These are phyloP conservation scores for Colletotrichum eremochloae DNA, from an alignment of 2,329 filamentous ascomycete species.

Conservation along the genomic window DNA sequence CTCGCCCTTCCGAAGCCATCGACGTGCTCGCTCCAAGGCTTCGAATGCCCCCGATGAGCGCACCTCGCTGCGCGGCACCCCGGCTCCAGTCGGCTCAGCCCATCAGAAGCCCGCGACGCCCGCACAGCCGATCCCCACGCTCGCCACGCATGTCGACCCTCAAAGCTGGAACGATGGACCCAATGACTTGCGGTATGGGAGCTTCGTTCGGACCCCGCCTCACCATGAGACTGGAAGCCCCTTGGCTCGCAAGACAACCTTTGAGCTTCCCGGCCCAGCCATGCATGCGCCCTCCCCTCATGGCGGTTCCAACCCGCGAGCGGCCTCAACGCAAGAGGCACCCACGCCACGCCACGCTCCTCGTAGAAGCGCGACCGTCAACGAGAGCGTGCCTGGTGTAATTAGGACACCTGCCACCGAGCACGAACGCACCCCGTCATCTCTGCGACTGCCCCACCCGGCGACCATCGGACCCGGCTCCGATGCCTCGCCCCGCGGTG, in stretches of 20 bases:
- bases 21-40: neutral
- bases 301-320: conserved; percentile 43
- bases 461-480: conserved; percentile 28
- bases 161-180: conserved; percentile 57
- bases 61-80: conserved; percentile 45
- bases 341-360: conserved; percentile 47
- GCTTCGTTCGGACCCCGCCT: conserved; percentile 62
- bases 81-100: conserved; percentile 46
- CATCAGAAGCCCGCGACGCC: conserved; percentile 42
- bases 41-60: conserved; percentile 44
- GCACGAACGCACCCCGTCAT: conserved; percentile 23
- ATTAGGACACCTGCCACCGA: conserved; percentile 1
- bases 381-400: conserved; percentile 16
- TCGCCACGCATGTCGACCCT: conserved; percentile 51
- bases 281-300: conserved; percentile 57
- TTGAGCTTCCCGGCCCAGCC: conserved; percentile 68
- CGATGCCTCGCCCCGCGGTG: conserved; percentile 25
- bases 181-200: conserved; percentile 64
- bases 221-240: conserved; percentile 46
- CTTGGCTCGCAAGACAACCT: conserved; percentile 46
- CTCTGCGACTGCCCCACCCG: conserved; percentile 28
- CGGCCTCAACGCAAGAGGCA: conserved; percentile 34
- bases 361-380: conserved; percentile 54
- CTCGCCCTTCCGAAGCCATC: conserved; percentile 29
- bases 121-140: conserved; percentile 44